Evolutionary conservation across 805 yeast species (phyloP).

Genomic region (Cyberlindnera suaveolens): DNA sequence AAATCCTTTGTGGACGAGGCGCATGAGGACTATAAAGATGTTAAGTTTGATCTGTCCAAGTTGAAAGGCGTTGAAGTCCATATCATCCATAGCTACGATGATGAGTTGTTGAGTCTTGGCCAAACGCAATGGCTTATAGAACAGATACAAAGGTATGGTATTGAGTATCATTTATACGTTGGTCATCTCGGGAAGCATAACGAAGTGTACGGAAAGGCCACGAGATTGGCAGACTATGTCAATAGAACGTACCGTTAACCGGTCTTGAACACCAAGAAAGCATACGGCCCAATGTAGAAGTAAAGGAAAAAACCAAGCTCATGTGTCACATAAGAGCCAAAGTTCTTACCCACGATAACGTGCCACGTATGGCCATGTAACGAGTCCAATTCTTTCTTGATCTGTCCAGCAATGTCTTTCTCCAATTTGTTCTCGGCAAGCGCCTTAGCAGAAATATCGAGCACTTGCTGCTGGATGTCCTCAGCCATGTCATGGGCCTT

Average conservation of each 20-base stretch:
- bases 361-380: slow-evolving; percentile 73
- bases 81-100: slow-evolving; percentile 56
- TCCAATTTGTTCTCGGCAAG: slow-evolving; percentile 38
- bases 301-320: slow-evolving; percentile 69
- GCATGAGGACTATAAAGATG: slow-evolving; percentile 30
- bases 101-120: slow-evolving; percentile 52
- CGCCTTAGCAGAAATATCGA: slow-evolving; percentile 41
- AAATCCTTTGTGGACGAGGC: slow-evolving; percentile 53
- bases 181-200: slow-evolving; percentile 58
- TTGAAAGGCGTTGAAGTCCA: slow-evolving; percentile 19
- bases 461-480: slow-evolving; percentile 45
- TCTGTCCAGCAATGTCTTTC: slow-evolving; percentile 57
- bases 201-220: slow-evolving; percentile 43
- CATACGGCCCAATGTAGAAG: slow-evolving; percentile 63
- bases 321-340: slow-evolving; percentile 76
- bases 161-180: slow-evolving; percentile 18
- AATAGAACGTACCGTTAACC: slow-evolving; percentile 30
- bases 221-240: slow-evolving; percentile 31
- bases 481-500: slow-evolving; percentile 29
- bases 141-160: slow-evolving; percentile 25
- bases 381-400: slow-evolving; percentile 61
- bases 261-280: slow-evolving; percentile 65
- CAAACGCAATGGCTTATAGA: slow-evolving; percentile 40
- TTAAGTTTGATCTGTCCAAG: slow-evolving; percentile 2
- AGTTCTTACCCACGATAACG: slow-evolving; percentile 71